These are phyloP conservation scores for Pigoraptor vietnamica DNA, from an alignment of 78 protist genomes.

Conservation along the genomic window DNA sequence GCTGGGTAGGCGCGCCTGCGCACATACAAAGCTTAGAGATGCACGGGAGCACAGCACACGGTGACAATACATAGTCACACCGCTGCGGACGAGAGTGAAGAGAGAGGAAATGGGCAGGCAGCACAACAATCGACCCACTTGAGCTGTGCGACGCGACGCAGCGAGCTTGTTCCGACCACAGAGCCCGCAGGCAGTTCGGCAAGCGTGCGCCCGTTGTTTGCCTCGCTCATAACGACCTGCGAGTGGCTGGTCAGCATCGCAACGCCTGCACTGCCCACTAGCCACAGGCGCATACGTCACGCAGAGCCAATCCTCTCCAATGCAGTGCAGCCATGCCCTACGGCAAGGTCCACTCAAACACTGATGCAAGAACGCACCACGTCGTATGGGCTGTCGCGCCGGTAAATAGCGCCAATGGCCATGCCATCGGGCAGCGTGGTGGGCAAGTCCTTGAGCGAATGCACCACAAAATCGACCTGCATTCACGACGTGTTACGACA, in stretches of 20 bases:
- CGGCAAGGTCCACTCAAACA: not conserved
- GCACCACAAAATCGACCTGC: constrained; percentile 51
- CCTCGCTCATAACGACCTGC: no score
- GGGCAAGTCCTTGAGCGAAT: constrained; percentile 54
- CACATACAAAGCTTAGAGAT: not conserved
- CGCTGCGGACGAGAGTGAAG: no score
- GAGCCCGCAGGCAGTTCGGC: constrained; percentile 43
- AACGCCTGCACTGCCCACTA: not conserved
- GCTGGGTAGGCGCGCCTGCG: constrained; percentile 3
- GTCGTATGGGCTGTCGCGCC: constrained; percentile 25
- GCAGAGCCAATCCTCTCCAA: no score
- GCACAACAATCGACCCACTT: not conserved
- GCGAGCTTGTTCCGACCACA: constrained; percentile 40
- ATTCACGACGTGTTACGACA: no score
- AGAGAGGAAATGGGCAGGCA: not conserved
- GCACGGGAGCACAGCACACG: not conserved
- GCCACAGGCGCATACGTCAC: no score
- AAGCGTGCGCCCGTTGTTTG: not conserved
- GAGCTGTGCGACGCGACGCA: constrained; percentile 45
- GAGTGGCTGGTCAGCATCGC: not conserved
- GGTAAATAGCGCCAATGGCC: constrained; percentile 4
- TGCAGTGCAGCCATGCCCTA: no score
- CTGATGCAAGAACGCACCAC: not conserved
- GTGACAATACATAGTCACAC: no score
- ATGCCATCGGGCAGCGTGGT: constrained; percentile 15